Percentiles rank a stretch among this genome's conserved stretches.
These are phyloP conservation scores for Populus ilicifolia DNA, from an alignment of 345 rosid genomes.

Conservation along the genomic window DNA sequence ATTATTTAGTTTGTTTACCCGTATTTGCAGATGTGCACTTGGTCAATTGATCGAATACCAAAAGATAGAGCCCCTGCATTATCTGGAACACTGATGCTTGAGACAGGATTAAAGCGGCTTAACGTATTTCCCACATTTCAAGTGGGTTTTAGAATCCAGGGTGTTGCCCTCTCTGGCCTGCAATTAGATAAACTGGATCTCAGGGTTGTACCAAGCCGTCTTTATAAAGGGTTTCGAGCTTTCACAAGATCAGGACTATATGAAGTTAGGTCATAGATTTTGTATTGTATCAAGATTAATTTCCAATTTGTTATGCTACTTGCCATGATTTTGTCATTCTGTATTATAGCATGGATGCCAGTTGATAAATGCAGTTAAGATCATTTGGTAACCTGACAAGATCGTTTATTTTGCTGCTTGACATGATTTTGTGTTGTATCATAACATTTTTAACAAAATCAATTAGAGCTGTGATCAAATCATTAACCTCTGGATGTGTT, in stretches of 20 bases:
- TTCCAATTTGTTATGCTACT: not conserved
- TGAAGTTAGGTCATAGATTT: slow-evolving; percentile 69
- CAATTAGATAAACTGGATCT: slow-evolving; percentile 76
- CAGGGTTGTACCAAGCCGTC: slow-evolving; percentile 56
- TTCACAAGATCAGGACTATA: slow-evolving; percentile 71
- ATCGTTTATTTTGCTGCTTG: no score
- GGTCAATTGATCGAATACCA: slow-evolving; percentile 84
- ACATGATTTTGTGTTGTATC: no score
- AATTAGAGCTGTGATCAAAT: not conserved
- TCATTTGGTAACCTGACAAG: no score
- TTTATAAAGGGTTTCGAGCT: slow-evolving; percentile 89
- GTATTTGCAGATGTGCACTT: slow-evolving; percentile 59
- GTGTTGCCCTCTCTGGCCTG: slow-evolving; percentile 81
- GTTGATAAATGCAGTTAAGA: not conserved
- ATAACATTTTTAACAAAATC: not conserved
- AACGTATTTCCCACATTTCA: slow-evolving; percentile 73
- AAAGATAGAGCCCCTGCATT: slow-evolving; percentile 80
- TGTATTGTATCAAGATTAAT: slow-evolving; percentile 2
- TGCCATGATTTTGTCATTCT: not conserved
- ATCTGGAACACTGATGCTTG: slow-evolving; percentile 61
- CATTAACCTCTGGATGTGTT: not conserved
- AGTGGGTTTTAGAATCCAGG: slow-evolving; percentile 81
- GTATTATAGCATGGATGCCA: not conserved
- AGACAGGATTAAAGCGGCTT: slow-evolving; percentile 59
- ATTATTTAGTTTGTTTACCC: not conserved